Base-by-base conservation (phyloP, 768 basidiomycete genomes). In the Suillus tomentosus region DNA sequence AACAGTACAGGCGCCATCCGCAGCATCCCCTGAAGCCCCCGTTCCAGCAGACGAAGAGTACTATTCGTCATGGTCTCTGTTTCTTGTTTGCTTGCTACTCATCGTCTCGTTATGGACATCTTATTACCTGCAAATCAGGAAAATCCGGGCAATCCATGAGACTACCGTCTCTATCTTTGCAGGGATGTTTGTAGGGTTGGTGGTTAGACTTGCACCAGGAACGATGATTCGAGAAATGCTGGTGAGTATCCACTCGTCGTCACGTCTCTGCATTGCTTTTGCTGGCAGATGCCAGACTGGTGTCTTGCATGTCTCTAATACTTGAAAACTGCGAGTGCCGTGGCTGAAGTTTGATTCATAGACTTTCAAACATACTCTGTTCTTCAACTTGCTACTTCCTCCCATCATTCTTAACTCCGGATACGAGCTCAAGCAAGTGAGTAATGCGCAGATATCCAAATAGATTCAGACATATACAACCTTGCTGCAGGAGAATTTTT, bases 391-490 rank as follows among this genome's bases (percentile, higher is more conserved):
- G 24, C 82, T 99, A n/a, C 85, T 99, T 5, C 97, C 96, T 6
- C 97, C 97, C 1, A 99, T 99, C 74, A 99, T 99, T 73, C 80
- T 99, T 47, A 97, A 96, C 77, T 97, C 95, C 2, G 97, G 97
- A 7, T 99, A 97, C 74, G 95, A 97, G 77, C 87, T 99, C 64
- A 96, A 95, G 75, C 96, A 99, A 83, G 95, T 89, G 63, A 65
- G 86, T 71, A 13, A 39, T 13, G 24, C 7, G 31, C 37, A 43
- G 14, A 54, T 40, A 8, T 47, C 37, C 37, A n/a, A 22, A 9
- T 51, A 22, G 1, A 13, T 9, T 56, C 22, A 27, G 17, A 19
- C 54, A 24, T 58, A n/a, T 58, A 19, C 54, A 11, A 22, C 64
- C 34, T 45, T 54, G 53, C 37, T 60, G 9, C 77, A 97, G 92